Evolutionary conservation across 1,284 basidiomycete species (phyloP).

Genomic region (Ceratobasidium sp.): DNA sequence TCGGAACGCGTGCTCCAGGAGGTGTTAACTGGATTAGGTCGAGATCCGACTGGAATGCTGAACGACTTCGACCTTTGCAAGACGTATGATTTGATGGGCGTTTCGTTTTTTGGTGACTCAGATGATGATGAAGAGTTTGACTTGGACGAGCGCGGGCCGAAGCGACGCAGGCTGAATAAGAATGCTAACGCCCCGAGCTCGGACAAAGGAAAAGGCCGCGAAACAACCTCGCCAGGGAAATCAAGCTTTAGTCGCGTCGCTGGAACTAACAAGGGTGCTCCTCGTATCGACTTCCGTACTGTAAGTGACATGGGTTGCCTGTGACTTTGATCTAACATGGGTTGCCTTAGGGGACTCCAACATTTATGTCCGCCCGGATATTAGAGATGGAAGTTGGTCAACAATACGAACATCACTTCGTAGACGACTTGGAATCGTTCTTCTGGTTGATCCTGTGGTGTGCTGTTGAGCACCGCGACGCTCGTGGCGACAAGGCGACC

Average conservation of each 20-base stretch:
- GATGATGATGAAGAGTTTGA: not conserved
- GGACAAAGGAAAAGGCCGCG: not conserved
- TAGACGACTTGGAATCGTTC: slow-evolving; percentile 18
- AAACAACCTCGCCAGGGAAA: not conserved
- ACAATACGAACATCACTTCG: not conserved
- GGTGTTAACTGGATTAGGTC: not conserved
- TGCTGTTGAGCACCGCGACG: not conserved
- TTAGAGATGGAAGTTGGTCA: not conserved
- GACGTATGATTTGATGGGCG: not conserved
- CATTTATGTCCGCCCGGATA: slow-evolving; percentile 17
- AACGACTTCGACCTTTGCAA: slow-evolving; percentile 19
- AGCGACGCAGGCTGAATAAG: not conserved
- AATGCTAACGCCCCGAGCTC: not conserved
- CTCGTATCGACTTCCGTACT: slow-evolving; percentile 16
- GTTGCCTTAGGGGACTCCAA: slow-evolving; percentile 5
- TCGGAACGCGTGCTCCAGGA: not conserved
- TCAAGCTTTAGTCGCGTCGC: not conserved
- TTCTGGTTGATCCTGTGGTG: slow-evolving; percentile 22
- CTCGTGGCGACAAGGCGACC: not conserved
- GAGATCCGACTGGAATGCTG: not conserved
- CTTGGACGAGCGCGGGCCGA: not conserved
- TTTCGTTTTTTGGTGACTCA: too few species aligned
- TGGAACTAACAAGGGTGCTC: not conserved
- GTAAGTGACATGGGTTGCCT: not conserved
- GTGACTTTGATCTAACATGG: not conserved